phyloP scores from a whole-genome alignment of 495 filamentous ascomycete species.

The Tuber umbilicatum region DNA sequence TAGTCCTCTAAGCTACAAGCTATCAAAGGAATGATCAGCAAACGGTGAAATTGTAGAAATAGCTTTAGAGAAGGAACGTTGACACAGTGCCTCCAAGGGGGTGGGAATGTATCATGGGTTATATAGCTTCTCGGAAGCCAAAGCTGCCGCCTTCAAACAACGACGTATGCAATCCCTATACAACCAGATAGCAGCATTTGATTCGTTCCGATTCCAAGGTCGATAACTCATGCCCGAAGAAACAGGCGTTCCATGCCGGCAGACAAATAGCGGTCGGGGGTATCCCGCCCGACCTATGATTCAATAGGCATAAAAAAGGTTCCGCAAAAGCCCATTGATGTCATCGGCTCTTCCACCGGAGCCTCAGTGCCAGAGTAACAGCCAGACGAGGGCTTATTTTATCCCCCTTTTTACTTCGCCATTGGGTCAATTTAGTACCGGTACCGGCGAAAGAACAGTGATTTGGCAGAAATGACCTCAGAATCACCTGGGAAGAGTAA shows the following conservation, averaged over 20 bases:
- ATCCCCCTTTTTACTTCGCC: background rate
- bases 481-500: background rate
- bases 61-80: slow-evolving; percentile 1
- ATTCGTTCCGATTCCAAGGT: background rate
- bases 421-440: background rate
- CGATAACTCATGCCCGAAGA: background rate
- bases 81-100: background rate
- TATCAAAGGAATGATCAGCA: too few species aligned
- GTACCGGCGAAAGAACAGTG: background rate
- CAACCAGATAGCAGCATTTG: background rate
- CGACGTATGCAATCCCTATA: background rate
- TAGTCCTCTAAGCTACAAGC: too few species aligned
- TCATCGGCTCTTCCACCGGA: background rate
- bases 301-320: background rate
- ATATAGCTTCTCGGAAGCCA: background rate
- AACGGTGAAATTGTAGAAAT: too few species aligned
- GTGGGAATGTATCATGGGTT: background rate
- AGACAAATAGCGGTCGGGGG: background rate
- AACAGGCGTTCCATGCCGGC: background rate
- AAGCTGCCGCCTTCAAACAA: too few species aligned
- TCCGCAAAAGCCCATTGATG: background rate
- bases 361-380: background rate
- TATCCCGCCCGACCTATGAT: too few species aligned
- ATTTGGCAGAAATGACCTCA: background rate
- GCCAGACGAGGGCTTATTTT: background rate